Conservation (phyloP, 192 early-diverging fungal genomes). For the Coemansia sp. region DNA sequence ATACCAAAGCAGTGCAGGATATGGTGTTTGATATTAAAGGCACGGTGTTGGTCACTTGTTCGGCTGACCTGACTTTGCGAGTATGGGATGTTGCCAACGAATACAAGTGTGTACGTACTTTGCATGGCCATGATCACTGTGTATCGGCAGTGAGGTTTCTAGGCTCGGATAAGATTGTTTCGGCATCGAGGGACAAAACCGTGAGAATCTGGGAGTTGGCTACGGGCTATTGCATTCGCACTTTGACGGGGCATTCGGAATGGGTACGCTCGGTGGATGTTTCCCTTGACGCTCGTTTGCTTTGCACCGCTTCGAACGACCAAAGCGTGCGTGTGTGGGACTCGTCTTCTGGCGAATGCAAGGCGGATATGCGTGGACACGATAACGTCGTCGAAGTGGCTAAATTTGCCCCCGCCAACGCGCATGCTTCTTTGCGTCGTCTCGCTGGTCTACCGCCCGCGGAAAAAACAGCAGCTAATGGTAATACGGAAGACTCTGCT, state of each 20-base stretch:
- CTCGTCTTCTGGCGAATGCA: slow-evolving; percentile 66
- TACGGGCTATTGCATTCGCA: slow-evolving; percentile 77
- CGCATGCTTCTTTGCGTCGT: slow-evolving; percentile 67
- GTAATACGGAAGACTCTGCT: neutral
- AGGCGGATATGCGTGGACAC: slow-evolving; percentile 83
- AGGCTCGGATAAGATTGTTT: slow-evolving; percentile 77
- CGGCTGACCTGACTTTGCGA: slow-evolving; percentile 88
- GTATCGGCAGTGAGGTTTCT: slow-evolving; percentile 83
- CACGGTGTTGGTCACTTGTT: slow-evolving; percentile 81
- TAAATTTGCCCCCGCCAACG: slow-evolving; percentile 72
- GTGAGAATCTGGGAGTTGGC: slow-evolving; percentile 88
- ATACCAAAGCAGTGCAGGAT: slow-evolving; percentile 94
- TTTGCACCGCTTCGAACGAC: slow-evolving; percentile 83
- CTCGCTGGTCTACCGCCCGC: slow-evolving; percentile 60
- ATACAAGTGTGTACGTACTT: slow-evolving; percentile 78
- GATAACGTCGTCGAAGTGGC: slow-evolving; percentile 95
- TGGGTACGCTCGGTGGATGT: slow-evolving; percentile 83
- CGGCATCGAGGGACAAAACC: slow-evolving; percentile 88
- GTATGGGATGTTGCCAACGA: slow-evolving; percentile 88
- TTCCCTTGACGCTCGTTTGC: slow-evolving; percentile 66
- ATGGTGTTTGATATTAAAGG: slow-evolving; percentile 84
- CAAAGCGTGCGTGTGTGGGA: slow-evolving; percentile 90
- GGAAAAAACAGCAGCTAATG: neutral
- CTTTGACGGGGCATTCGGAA: slow-evolving; percentile 76
- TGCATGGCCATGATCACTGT: slow-evolving; percentile 92